Percentiles rank a stretch among this genome's conserved stretches.
phyloP scores from a whole-genome alignment of 352 stramenopile species.

The Globisporangium ultimum region DNA sequence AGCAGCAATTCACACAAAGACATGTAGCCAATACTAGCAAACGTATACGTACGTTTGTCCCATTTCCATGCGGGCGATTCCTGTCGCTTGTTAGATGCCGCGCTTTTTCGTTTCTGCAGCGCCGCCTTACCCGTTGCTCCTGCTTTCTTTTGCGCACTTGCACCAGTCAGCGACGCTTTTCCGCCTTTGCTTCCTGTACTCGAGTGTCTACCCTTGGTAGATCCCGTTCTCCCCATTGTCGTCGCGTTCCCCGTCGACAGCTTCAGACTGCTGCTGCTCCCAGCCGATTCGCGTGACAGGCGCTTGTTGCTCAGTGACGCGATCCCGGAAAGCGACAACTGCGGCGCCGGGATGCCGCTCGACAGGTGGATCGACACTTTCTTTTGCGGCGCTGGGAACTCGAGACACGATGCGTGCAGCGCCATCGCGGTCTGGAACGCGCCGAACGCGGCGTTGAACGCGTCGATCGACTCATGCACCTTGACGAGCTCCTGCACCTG shows the following conservation, averaged over 20 bases:
- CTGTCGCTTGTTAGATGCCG: conserved; percentile 20
- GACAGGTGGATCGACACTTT: conserved; percentile 22
- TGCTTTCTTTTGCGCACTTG: conserved; percentile 8
- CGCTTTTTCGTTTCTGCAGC: conserved; percentile 17
- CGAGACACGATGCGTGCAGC: conserved; percentile 72
- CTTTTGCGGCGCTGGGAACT: conserved; percentile 35
- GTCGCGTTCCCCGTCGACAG: neutral
- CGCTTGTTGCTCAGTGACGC: conserved; percentile 7
- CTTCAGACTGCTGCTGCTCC: conserved; percentile 12
- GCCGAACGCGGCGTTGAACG: conserved; percentile 76
- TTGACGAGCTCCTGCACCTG: conserved; percentile 60
- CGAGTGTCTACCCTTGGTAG: conserved; percentile 5
- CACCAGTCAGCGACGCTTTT: conserved; percentile 2
- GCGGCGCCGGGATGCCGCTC: conserved; percentile 33
- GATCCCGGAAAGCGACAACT: conserved; percentile 12
- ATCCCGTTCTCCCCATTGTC: neutral
- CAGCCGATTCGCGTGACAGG: conserved; percentile 12
- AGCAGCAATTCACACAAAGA: neutral
- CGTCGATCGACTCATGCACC: conserved; percentile 68
- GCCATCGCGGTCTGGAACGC: conserved; percentile 72
- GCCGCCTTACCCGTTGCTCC: conserved; percentile 11
- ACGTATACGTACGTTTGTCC: conserved; percentile 58
- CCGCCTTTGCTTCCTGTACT: conserved; percentile 5
- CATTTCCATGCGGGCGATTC: conserved; percentile 63
- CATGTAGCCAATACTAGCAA: neutral